These are phyloP conservation scores for Schwanniomyces pseudopolymorphus DNA, from an alignment of 805 yeast species.

Conservation along the genomic window DNA sequence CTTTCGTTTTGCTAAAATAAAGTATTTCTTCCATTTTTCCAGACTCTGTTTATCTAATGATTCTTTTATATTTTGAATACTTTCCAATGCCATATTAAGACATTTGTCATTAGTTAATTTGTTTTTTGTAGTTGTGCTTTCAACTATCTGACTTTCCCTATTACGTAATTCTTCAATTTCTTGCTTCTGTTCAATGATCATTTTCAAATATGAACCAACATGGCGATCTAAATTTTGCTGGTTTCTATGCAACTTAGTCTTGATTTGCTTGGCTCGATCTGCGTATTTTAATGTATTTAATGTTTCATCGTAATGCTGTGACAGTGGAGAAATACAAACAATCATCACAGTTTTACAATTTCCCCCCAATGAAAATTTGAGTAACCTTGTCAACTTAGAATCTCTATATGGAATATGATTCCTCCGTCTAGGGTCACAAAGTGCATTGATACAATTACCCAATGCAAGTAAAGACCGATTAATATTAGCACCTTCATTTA, in stretches of 20 bases:
- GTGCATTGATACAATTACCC: conserved; percentile 92
- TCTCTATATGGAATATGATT: conserved; percentile 89
- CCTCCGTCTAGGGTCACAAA: conserved; percentile 67
- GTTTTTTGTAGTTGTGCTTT: conserved; percentile 34
- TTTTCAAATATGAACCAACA: conserved; percentile 78
- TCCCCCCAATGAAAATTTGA: conserved; percentile 90
- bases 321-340: conserved; percentile 87
- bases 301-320: conserved; percentile 89
- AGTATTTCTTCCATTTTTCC: conserved; percentile 44
- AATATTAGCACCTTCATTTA: conserved; percentile 91
- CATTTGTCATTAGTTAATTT: conserved; percentile 38
- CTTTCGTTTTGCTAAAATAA: conserved; percentile 47
- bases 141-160: conserved; percentile 48
- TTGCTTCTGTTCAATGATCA: conserved; percentile 77
- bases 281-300: conserved; percentile 89
- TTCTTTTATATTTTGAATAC: conserved; percentile 39
- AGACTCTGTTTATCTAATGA: conserved; percentile 44
- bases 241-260: conserved; percentile 74
- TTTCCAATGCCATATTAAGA: conserved; percentile 37
- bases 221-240: conserved; percentile 76
- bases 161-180: conserved; percentile 68
- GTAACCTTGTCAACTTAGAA: conserved; percentile 80
- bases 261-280: conserved; percentile 85
- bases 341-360: conserved; percentile 96
- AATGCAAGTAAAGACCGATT: conserved; percentile 84